Base-by-base conservation (phyloP, 2,329 filamentous ascomycete genomes). In the Chalaropsis ovoidea region DNA sequence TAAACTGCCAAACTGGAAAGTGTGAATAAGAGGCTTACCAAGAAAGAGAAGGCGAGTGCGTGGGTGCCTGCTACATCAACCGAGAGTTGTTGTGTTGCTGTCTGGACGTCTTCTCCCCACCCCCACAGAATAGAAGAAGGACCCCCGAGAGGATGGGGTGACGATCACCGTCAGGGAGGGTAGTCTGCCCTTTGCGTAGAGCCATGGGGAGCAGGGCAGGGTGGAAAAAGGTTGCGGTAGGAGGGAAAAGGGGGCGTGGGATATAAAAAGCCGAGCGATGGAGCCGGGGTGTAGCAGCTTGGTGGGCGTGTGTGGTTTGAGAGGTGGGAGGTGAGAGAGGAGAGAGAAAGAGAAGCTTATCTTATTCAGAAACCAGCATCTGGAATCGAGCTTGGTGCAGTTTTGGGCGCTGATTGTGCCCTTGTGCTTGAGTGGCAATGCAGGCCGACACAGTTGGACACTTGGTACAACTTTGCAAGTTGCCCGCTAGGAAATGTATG, bases 41-140 rank as follows among this genome's bases (percentile, higher is more conserved):
- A 60, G 54, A 60, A 39, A 60, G 22, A 13, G 35, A 60, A 49
- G 35, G 54, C 6, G 54, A 60, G 54, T 31, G 24, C 24, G 54
- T 31, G 54, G n/a, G 54, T 31, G 10, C 24, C 6, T 31, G 7
- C 24, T 31, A 60, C 35, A 31, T 19, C n/a, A 49, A 17, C 22
- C 45, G 45, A 49, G 45, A 19, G n/a, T 49, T 49, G 45, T 13
- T 47, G 2, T 2, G 3, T 13, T 47, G 43, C 19, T 49, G 31
- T 31, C 31, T 31, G 31, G 31, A 24, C 45, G 19, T 19, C 45
- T 49, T 49, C 45, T 24, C 45, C 45, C 17, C 45, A 22, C n/a
- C 31, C 56, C 31, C 56, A 42, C 17, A 22, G 27, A 61, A 49
- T 22, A 8, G n/a, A 49, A 49, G n/a, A 49, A 31, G 31, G 31